Base-by-base conservation (phyloP, 2,329 filamentous ascomycete species). In the Aspergillus hortae region DNA sequence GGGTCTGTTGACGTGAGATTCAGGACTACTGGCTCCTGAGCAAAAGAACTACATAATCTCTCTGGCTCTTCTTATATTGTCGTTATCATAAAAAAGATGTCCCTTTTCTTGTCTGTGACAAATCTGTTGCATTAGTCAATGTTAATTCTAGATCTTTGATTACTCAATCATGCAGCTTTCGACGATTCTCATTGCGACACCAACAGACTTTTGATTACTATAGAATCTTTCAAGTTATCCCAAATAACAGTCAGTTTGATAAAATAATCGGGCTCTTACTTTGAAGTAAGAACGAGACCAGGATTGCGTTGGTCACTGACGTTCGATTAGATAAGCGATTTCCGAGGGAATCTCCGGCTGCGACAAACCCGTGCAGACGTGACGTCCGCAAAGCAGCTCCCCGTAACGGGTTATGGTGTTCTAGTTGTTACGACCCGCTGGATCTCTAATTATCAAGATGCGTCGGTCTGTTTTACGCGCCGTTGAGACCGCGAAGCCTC, bases 391-490 rank as follows among this genome's bases (percentile, higher is more conserved):
- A 54, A 49, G 36, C 48, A 52, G 49, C 50, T 56, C 55, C 44
- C 35, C 46, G 21, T 44, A 23, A 46, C 47, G 50, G 52, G 40
- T 41, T 38, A 23, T 23, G 42, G 35, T 21, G 42, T 45, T 46
- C 40, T 42, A 48, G 27, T 43, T 25, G 19, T 32, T 45, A 27
- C 49, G 42, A 41, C 44, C 17, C 15, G 21, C 41, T 44, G 32
- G n/a, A 44, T 46, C 25, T 38, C 49, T 19, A 44, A 6, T 49
- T 17, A 51, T 45, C 46, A 68, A 56, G 40, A 74, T 74, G 71
- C 69, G 70, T 62, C 70, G 69, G 55, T 69, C 70, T 61, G 66
- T 70, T 49, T 61, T 73, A 54, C 69, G 71, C 63, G 68, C 68
- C 30, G 59, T 70, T 44, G 66, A 71, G 62, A 71, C 68, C 49